Evolutionary conservation across 106 monocot species (phyloP), one percentile per base, ranked within the genome.

Genomic region (Acorus calamus): DNA sequence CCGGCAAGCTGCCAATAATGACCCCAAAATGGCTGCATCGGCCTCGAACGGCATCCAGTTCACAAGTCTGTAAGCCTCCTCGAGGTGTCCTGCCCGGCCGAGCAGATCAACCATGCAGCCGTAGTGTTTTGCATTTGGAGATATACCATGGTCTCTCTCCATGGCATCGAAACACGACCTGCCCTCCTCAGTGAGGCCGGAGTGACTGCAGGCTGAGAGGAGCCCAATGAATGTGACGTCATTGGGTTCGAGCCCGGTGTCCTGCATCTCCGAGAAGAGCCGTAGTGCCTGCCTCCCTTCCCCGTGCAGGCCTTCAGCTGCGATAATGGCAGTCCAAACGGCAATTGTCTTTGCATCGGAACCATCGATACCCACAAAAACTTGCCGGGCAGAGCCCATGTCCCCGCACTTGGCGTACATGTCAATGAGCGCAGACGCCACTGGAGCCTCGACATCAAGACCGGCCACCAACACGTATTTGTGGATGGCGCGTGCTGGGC

Each of bases 341-440:
- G 78, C 65, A 62, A 78, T 52, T 71, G 81, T 77, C 69, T 59
- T 73, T 46, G 11, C 49, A 0, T 44, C 14, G 8, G 79, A 55
- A 28, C 11, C 56, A 4, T 50, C 11, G 28, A 28, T 28, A 1
- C 28, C 28, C 28, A 1, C 28, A 55, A 89, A 84, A 8, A 81
- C 71, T 55, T 49, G 46, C 6, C 68, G 64, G 6, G 79, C 72
- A 57, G 52, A 53, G 9, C 42, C 42, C 4, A 79, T 62, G 11
- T 71, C 68, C n/a, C 89, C 89, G 48, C 89, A 84, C 71, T 89
- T 84, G 11, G 89, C 78, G 44, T 89, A 89, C 73, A 84, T 66
- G 6, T 78, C 67, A 4, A 89, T 65, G 52, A 84, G 55, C 13
- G 84, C 73, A 49, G 76, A 84, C 7, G 76, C 79, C 0, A 78